These are phyloP conservation scores for Dioszegia hungarica DNA, from an alignment of 768 basidiomycete genomes.

Conservation along the genomic window DNA sequence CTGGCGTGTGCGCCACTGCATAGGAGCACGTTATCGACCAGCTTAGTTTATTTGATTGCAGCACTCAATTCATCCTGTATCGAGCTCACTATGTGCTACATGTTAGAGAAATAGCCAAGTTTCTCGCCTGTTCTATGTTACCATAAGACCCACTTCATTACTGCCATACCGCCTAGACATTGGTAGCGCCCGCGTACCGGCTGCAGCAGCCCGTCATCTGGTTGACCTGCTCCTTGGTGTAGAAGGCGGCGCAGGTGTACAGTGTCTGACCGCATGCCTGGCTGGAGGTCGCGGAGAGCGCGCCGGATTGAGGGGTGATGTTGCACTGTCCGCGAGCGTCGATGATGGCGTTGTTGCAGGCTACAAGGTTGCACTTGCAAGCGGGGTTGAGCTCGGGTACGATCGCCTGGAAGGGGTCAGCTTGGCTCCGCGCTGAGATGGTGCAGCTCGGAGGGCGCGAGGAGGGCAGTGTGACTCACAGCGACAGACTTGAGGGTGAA, in stretches of 20 bases:
- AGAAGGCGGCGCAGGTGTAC: neutral
- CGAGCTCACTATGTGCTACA: too few species aligned
- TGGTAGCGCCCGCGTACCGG: neutral
- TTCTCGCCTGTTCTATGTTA: too few species aligned
- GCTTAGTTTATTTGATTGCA: too few species aligned
- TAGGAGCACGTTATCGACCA: too few species aligned
- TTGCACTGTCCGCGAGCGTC: neutral
- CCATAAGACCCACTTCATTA: neutral
- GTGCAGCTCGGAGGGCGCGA: too few species aligned
- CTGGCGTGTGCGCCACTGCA: too few species aligned
- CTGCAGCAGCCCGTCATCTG: conserved; percentile 1
- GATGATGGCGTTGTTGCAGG: neutral
- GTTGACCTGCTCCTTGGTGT: neutral
- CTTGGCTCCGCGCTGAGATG: too few species aligned
- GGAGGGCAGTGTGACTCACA: neutral
- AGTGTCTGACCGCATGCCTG: neutral
- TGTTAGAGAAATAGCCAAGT: too few species aligned
- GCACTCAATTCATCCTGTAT: too few species aligned
- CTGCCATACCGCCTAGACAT: neutral
- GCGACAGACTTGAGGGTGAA: neutral
- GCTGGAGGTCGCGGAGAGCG: neutral
- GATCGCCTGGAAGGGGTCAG: neutral
- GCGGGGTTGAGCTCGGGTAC: neutral
- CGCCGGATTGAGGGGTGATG: neutral
- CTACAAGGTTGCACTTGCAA: neutral